phyloP scores from a whole-genome alignment of 768 basidiomycete genomes.

The Lactarius sp. region DNA sequence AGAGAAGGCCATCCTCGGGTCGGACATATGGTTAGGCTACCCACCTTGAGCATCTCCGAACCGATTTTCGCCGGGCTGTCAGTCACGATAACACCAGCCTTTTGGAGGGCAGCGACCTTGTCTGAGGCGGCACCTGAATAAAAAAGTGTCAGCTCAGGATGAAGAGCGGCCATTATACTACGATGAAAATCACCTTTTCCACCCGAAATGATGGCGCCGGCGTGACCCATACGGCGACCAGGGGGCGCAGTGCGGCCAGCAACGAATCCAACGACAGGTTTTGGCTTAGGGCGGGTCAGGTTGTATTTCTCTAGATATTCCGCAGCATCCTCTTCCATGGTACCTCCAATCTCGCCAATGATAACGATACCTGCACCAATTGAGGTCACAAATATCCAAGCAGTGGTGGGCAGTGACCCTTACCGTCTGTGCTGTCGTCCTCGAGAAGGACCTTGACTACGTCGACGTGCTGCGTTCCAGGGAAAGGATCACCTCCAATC shows the following conservation, averaged over 20 bases:
- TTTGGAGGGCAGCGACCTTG: slow-evolving; percentile 88
- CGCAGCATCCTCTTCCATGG: slow-evolving; percentile 99
- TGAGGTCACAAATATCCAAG: slow-evolving; percentile 11
- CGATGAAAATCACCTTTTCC: slow-evolving; percentile 67
- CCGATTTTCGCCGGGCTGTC: slow-evolving; percentile 97
- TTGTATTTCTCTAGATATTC: slow-evolving; percentile 93
- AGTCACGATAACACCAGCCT: slow-evolving; percentile 89
- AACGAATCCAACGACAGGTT: slow-evolving; percentile 97
- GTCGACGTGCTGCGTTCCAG: slow-evolving; percentile 92
- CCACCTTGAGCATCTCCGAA: slow-evolving; percentile 78
- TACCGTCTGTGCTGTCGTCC: slow-evolving; percentile 90
- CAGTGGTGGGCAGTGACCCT: neutral
- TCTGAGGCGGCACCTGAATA: slow-evolving; percentile 76
- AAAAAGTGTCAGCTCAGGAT: neutral
- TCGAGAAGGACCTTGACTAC: slow-evolving; percentile 95
- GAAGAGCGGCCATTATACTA: neutral
- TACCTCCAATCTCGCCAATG: slow-evolving; percentile 98
- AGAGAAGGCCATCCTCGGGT: slow-evolving; percentile 1
- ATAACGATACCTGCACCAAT: slow-evolving; percentile 75
- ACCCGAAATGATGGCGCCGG: slow-evolving; percentile 96
- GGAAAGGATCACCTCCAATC: slow-evolving; percentile 97
- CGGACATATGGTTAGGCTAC: slow-evolving; percentile 19
- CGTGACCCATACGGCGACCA: slow-evolving; percentile 96
- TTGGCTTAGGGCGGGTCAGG: slow-evolving; percentile 78
- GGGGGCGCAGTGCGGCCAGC: slow-evolving; percentile 98